These are phyloP conservation scores for Incumbomyces lentus DNA, from an alignment of 2,329 filamentous ascomycete species.

Conservation along the genomic window DNA sequence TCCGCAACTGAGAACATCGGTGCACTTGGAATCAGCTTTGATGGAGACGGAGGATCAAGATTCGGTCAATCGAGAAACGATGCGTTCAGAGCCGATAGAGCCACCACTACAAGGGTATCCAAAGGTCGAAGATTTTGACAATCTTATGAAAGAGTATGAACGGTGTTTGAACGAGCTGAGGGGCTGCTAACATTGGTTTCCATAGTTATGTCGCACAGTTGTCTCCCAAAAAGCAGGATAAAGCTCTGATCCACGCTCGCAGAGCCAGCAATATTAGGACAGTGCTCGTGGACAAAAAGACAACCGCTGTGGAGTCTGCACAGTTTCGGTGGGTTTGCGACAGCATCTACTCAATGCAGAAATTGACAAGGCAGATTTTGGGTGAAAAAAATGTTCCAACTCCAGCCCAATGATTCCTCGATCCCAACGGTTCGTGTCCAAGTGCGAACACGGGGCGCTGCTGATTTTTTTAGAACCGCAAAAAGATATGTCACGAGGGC, in stretches of 20 bases:
- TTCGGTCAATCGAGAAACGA: slow-evolving; percentile 32
- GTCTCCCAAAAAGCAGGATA: slow-evolving; percentile 43
- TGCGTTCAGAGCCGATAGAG: slow-evolving; percentile 35
- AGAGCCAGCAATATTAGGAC: slow-evolving; percentile 38
- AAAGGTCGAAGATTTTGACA: slow-evolving; percentile 36
- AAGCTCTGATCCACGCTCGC: slow-evolving; percentile 40
- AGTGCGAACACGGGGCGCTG: background rate
- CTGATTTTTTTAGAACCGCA: slow-evolving; percentile 24
- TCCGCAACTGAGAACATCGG: slow-evolving; percentile 24
- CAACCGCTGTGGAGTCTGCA: slow-evolving; percentile 40
- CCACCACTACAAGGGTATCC: slow-evolving; percentile 36
- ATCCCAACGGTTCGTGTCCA: slow-evolving; percentile 28
- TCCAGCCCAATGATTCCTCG: slow-evolving; percentile 31
- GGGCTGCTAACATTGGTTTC: background rate
- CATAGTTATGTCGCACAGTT: slow-evolving; percentile 39
- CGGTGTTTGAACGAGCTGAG: background rate
- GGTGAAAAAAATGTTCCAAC: slow-evolving; percentile 45
- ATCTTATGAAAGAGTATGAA: slow-evolving; percentile 34
- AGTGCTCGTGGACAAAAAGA: slow-evolving; percentile 40
- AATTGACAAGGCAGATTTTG: slow-evolving; percentile 32
- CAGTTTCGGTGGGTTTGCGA: slow-evolving; percentile 35
- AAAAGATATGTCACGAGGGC: slow-evolving; percentile 40
- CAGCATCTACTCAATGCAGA: background rate
- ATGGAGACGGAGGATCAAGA: slow-evolving; percentile 35
- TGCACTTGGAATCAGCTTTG: slow-evolving; percentile 26